Conservation (phyloP, 495 filamentous ascomycete species). For the Coniosporium apollinis region DNA sequence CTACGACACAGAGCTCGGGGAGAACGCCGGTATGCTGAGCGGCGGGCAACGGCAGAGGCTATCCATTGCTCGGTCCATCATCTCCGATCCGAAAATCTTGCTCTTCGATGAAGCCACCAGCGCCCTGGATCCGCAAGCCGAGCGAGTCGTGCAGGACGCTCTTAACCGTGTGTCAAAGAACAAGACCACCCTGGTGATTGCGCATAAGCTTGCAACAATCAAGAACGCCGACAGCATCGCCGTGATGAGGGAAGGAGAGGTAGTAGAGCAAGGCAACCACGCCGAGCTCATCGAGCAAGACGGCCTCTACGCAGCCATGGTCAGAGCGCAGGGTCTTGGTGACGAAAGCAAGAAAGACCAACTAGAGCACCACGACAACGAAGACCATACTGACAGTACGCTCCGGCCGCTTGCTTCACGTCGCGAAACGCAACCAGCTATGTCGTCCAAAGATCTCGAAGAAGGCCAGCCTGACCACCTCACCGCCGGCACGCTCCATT, state of each 20-base stretch:
- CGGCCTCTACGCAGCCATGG: constrained; percentile 14
- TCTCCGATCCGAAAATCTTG: constrained; percentile 14
- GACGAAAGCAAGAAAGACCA: background rate
- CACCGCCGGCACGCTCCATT: constrained; percentile 4
- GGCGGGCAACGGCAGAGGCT: constrained; percentile 18
- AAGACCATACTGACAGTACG: constrained; percentile 4
- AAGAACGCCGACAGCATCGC: constrained; percentile 17
- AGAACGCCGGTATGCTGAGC: constrained; percentile 10
- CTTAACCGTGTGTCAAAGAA: constrained; percentile 10
- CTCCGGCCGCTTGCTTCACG: constrained; percentile 4
- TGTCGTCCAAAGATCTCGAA: constrained; percentile 2
- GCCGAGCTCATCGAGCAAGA: constrained; percentile 10
- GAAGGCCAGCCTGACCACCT: constrained; percentile 4
- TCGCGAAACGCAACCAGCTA: constrained; percentile 6
- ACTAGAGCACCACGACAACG: background rate
- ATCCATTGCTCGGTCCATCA: constrained; percentile 18
- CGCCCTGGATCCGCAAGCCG: constrained; percentile 15
- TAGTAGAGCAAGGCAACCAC: constrained; percentile 18
- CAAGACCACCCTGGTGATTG: constrained; percentile 17
- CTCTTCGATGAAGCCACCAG: constrained; percentile 20
- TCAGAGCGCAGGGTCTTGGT: constrained; percentile 12
- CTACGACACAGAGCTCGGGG: constrained; percentile 16
- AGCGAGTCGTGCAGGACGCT: constrained; percentile 15
- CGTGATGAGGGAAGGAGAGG: constrained; percentile 12
- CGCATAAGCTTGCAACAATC: constrained; percentile 18